Evolutionary conservation across 164 flowering plant species (phyloP).

Genomic region (Chloranthus sessilifolius): DNA sequence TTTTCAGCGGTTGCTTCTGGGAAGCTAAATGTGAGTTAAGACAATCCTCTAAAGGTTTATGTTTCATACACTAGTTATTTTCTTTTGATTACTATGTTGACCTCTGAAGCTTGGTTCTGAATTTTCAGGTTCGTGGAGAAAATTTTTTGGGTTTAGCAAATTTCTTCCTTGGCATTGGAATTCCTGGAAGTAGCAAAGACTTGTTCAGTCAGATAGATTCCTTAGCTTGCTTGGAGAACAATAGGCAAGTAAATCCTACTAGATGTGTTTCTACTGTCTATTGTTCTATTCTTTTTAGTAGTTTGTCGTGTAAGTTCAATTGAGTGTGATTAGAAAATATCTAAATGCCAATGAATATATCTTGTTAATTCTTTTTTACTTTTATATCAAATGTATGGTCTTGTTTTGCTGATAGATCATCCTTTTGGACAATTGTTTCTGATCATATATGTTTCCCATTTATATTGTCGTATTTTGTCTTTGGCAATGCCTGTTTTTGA

Average conservation of each 20-base stretch:
- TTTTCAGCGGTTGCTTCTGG: conserved; percentile 64
- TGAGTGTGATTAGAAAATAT: neutral
- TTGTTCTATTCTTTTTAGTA: neutral
- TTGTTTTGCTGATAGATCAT: too few relatives aligned
- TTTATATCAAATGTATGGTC: too few relatives aligned
- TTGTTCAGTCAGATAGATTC: conserved; percentile 80
- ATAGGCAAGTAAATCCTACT: conserved; percentile 38
- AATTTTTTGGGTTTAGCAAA: conserved; percentile 82
- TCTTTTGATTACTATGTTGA: conserved; percentile 4
- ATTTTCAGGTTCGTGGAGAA: conserved; percentile 73
- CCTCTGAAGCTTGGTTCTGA: conserved; percentile 5
- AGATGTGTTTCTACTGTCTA: neutral
- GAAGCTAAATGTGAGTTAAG: conserved; percentile 49
- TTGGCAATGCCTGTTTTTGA: too few relatives aligned
- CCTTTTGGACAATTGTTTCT: too few relatives aligned
- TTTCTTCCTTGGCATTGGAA: conserved; percentile 81
- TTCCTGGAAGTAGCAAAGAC: conserved; percentile 77
- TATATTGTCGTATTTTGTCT: too few relatives aligned
- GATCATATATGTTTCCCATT: too few relatives aligned
- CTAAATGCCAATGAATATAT: neutral
- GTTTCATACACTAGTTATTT: neutral
- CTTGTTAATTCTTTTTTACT: too few relatives aligned
- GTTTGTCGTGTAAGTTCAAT: neutral
- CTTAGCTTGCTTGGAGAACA: conserved; percentile 66
- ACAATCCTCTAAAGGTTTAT: neutral